A percentile compares a stretch with the other conserved stretches of the same genome.
Evolutionary conservation across 2,329 filamentous ascomycete genomes (phyloP).

Genomic region (Ascocoryne sarcoides): DNA sequence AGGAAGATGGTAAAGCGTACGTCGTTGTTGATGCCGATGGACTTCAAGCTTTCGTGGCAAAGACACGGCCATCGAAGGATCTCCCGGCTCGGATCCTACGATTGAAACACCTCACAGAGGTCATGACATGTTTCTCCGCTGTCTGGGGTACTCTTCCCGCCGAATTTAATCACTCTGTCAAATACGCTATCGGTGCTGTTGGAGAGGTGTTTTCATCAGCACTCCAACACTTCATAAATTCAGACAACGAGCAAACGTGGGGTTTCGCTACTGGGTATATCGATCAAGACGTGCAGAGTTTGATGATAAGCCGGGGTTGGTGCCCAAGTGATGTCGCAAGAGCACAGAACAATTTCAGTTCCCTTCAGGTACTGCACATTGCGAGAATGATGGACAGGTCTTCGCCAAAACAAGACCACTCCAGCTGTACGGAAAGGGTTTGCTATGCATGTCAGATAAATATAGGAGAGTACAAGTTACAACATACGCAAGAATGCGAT

Average conservation of each 20-base stretch:
- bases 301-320: conserved; percentile 28
- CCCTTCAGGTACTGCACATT: conserved; percentile 21
- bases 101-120: conserved; percentile 3
- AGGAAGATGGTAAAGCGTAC: no score
- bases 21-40: no score
- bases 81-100: neutral
- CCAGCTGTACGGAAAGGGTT: conserved; percentile 18
- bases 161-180: conserved; percentile 20
- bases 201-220: no score
- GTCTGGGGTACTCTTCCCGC: conserved; percentile 3
- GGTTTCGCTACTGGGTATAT: conserved; percentile 4
- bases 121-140: neutral
- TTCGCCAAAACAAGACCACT: conserved; percentile 25
- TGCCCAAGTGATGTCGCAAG: conserved; percentile 27
- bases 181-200: conserved; percentile 25
- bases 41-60: neutral
- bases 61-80: neutral
- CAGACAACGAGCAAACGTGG: no score
- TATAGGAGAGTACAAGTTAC: conserved; percentile 21
- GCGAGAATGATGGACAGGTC: conserved; percentile 19
- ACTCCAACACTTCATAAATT: no score
- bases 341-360: conserved; percentile 2
- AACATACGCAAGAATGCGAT: conserved; percentile 13
- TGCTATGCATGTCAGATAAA: conserved; percentile 29
- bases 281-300: conserved; percentile 15